These are phyloP conservation scores for Luffa acutangula DNA, from an alignment of 306 rosid species.

Conservation along the genomic window DNA sequence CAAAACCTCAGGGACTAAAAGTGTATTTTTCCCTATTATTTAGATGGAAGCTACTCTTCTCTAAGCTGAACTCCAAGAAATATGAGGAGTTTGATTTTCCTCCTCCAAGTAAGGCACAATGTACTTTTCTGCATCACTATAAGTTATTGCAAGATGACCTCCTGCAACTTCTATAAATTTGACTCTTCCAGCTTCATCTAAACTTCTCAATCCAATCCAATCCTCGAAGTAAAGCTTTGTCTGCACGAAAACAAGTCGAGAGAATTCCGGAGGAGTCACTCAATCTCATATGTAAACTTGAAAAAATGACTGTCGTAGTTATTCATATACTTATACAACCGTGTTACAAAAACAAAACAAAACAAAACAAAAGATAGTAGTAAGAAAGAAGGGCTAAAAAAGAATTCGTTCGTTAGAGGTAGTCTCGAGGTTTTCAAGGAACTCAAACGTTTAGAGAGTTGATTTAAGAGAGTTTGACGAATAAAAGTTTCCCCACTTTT, in stretches of 20 bases:
- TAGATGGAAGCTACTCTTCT: background rate
- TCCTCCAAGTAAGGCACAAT: slow-evolving; percentile 53
- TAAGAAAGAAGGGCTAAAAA: too few species aligned
- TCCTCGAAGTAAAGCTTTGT: slow-evolving; percentile 67
- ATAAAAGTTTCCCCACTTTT: background rate
- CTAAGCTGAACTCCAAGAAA: background rate
- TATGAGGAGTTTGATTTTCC: background rate
- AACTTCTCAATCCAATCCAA: slow-evolving; percentile 72
- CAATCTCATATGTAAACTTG: background rate
- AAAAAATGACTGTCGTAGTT: background rate
- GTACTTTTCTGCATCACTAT: slow-evolving; percentile 36
- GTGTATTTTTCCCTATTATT: too few species aligned
- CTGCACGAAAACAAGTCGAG: slow-evolving; percentile 21
- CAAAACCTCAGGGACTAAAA: too few species aligned
- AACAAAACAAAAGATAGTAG: too few species aligned
- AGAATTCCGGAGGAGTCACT: background rate
- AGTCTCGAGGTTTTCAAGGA: too few species aligned
- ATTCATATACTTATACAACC: background rate
- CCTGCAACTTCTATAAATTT: slow-evolving; percentile 57
- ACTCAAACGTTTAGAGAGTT: too few species aligned
- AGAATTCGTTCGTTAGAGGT: too few species aligned
- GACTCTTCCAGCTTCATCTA: slow-evolving; percentile 75
- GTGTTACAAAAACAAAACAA: background rate
- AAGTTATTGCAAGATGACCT: slow-evolving; percentile 55
- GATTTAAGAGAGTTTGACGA: background rate